Conservation (phyloP, 495 filamentous ascomycete species). For the Penicillium waksmanii region DNA sequence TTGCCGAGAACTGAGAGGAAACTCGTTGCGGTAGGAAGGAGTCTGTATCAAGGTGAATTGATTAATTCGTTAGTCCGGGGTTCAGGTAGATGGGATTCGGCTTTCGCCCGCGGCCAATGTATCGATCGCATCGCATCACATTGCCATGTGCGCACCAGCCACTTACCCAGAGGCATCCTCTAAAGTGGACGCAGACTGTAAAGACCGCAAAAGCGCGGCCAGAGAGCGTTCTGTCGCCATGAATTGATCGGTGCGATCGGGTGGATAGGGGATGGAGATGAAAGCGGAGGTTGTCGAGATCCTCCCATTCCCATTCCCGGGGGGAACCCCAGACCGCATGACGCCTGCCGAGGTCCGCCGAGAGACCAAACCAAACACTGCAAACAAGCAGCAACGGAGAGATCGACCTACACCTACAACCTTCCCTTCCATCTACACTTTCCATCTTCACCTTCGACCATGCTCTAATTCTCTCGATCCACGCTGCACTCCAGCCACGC, state of each 20-base stretch:
- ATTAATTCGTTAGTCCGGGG: no score
- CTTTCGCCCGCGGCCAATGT: no score
- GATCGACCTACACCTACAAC: no score
- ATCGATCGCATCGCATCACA: no score
- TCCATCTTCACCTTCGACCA: not conserved
- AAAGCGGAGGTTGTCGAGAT: constrained; percentile 2
- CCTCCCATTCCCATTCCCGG: constrained; percentile 21
- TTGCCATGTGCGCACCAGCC: not conserved
- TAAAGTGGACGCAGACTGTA: constrained; percentile 50
- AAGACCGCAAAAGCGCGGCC: constrained; percentile 54
- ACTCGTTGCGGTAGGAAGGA: constrained; percentile 79
- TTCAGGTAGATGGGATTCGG: no score
- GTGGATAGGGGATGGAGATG: constrained; percentile 15
- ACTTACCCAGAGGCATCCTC: constrained; percentile 61
- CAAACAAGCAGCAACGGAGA: constrained; percentile 39
- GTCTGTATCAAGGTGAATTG: constrained; percentile 40
- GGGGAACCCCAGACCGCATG: constrained; percentile 37
- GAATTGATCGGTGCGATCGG: not conserved
- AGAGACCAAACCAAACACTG: constrained; percentile 37
- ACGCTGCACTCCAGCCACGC: not conserved
- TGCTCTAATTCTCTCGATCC: not conserved
- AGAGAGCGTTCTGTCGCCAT: constrained; percentile 58
- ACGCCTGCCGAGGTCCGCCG: constrained; percentile 40
- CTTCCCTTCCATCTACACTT: not conserved
- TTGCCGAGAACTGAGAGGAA: constrained; percentile 85